Percentiles rank a stretch among this genome's conserved stretches.
Conservation (phyloP, 257 asterid species). For the Jacaranda copaia region DNA sequence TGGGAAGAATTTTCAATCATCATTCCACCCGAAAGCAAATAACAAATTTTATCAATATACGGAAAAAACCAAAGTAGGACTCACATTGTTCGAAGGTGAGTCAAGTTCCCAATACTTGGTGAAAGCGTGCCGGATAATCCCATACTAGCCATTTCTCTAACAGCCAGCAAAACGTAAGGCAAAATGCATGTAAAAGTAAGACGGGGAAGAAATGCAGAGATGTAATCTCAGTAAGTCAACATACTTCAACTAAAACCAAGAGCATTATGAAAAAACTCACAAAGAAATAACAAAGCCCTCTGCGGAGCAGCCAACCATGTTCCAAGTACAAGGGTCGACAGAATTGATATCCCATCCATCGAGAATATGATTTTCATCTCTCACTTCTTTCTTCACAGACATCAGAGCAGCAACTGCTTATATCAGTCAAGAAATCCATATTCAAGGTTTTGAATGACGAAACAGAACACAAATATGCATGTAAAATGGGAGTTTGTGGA, state of each 20-base stretch:
- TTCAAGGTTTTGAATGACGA: constrained; percentile 19
- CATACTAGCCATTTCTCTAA: constrained; percentile 82
- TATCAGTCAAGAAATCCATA: constrained; percentile 24
- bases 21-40: constrained; percentile 2
- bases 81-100: constrained; percentile 82
- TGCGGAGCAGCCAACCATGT: constrained; percentile 85
- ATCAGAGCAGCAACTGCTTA: constrained; percentile 87
- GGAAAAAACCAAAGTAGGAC: constrained; percentile 35
- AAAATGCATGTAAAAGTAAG: neutral
- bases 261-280: constrained; percentile 49
- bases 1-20: neutral
- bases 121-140: constrained; percentile 87
- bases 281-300: constrained; percentile 88
- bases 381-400: constrained; percentile 80
- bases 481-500: neutral
- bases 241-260: neutral
- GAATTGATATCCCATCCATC: constrained; percentile 98
- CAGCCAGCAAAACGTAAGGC: constrained; percentile 27
- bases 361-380: constrained; percentile 66
- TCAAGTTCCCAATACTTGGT: constrained; percentile 77
- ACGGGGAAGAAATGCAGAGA: neutral
- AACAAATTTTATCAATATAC: neutral
- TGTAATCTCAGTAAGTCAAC: neutral
- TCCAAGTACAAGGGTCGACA: constrained; percentile 99
- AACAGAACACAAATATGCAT: constrained; percentile 3